phyloP scores from a whole-genome alignment of 805 yeast species.

The Brettanomyces bruxellensis region DNA sequence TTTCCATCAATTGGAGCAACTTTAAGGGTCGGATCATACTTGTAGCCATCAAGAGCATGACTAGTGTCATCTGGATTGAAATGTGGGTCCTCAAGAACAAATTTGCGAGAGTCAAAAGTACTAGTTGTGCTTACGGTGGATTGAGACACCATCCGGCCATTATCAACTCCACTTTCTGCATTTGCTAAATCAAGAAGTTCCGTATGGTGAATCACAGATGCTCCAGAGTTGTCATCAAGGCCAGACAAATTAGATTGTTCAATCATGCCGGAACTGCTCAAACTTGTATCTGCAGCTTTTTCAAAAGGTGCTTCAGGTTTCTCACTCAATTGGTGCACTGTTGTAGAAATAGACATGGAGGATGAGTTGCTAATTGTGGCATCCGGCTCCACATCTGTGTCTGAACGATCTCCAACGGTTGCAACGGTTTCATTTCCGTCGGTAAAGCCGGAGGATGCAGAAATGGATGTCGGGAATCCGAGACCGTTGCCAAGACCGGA shows the following conservation, averaged over 20 bases:
- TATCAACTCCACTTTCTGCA: not conserved
- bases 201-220: too few relatives aligned
- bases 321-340: too few relatives aligned
- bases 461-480: not conserved
- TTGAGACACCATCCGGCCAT: too few relatives aligned
- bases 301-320: too few relatives aligned
- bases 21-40: not conserved
- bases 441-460: not conserved
- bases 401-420: not conserved
- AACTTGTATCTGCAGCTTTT: not conserved
- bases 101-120: constrained; percentile 16
- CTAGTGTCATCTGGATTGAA: not conserved
- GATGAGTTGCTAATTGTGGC: constrained; percentile 3
- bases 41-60: not conserved
- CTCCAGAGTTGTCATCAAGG: too few relatives aligned
- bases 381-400: constrained; percentile 3
- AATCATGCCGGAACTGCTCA: not conserved
- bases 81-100: constrained; percentile 22
- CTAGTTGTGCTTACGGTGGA: constrained; percentile 12
- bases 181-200: not conserved
- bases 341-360: too few relatives aligned
- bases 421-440: not conserved
- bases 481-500: not conserved
- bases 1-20: not conserved
- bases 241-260: too few relatives aligned